A percentile compares a stretch with the other conserved stretches of the same genome.
phyloP scores from a whole-genome alignment of 176 grass and related monocot genomes.

The Triticum aestivum region DNA sequence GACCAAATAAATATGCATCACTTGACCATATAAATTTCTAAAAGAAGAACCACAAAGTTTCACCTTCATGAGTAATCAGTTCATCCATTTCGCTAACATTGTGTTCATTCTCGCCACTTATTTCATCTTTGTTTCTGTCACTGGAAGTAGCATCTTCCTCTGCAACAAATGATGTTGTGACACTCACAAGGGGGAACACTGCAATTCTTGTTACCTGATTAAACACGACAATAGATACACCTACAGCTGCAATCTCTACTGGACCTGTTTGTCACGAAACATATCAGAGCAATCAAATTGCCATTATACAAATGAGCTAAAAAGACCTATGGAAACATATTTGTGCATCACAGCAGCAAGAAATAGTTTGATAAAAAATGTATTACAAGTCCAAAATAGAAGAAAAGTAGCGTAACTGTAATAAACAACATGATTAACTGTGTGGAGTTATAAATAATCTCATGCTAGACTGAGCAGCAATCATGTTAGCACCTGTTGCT shows the following conservation, averaged over 20 bases:
- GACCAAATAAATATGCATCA: neutral
- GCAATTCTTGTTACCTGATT: constrained; percentile 89
- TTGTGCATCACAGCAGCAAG: neutral
- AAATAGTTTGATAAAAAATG: neutral
- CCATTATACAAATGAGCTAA: neutral
- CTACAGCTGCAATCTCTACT: constrained; percentile 81
- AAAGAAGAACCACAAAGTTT: neutral
- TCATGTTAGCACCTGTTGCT: neutral
- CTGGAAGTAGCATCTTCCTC: constrained; percentile 74
- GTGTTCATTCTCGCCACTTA: constrained; percentile 23
- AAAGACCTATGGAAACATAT: neutral
- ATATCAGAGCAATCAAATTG: neutral
- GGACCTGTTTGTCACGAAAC: constrained; percentile 57
- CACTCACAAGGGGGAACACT: constrained; percentile 89
- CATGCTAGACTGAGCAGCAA: neutral
- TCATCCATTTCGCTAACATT: constrained; percentile 53
- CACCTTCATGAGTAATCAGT: constrained; percentile 47
- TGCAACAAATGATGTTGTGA: constrained; percentile 96
- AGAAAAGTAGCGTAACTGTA: neutral
- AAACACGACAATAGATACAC: constrained; percentile 84
- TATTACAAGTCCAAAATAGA: neutral
- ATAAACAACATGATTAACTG: neutral
- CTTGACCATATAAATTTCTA: neutral
- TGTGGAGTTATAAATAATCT: neutral
- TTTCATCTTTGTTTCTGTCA: constrained; percentile 25